Conservation (phyloP, 805 yeast genomes). For the Saccharomyces mikatae region DNA sequence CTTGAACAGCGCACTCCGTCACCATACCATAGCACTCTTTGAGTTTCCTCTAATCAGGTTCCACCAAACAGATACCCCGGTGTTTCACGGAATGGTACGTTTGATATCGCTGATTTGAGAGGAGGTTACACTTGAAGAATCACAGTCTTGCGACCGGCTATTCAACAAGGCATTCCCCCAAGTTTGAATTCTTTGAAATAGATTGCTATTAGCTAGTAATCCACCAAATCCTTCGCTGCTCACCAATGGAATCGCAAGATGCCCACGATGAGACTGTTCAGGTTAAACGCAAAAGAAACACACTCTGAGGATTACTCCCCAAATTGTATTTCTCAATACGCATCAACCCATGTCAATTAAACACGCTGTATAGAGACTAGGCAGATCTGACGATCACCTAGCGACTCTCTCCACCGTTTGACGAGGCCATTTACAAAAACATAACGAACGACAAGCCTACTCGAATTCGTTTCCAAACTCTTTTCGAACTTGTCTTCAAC, state of each 20-base stretch:
- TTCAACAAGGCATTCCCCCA: constrained; percentile 25
- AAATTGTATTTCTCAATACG: constrained; percentile 2
- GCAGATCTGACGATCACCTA: constrained; percentile 28
- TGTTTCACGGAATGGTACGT: constrained; percentile 21
- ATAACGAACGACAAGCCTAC: constrained; percentile 21
- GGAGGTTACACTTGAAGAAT: constrained; percentile 28
- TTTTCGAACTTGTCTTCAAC: constrained; percentile 23
- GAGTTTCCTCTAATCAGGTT: constrained; percentile 24
- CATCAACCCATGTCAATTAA: constrained; percentile 4
- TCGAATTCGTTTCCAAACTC: constrained; percentile 26
- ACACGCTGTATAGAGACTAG: constrained; percentile 27
- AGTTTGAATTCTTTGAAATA: constrained; percentile 21
- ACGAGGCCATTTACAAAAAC: constrained; percentile 22
- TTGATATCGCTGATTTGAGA: constrained; percentile 26
- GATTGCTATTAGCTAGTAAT: constrained; percentile 27
- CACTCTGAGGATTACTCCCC: background rate
- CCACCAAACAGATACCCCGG: constrained; percentile 25
- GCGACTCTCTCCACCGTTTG: constrained; percentile 29
- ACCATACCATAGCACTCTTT: constrained; percentile 27
- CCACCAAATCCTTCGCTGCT: constrained; percentile 32
- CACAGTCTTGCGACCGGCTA: constrained; percentile 23
- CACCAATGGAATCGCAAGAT: constrained; percentile 28
- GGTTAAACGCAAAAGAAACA: constrained; percentile 12
- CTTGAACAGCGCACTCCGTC: constrained; percentile 9
- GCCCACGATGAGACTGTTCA: constrained; percentile 30